These are phyloP conservation scores for Xeromyces bisporus DNA, from an alignment of 495 filamentous ascomycete genomes.

Conservation along the genomic window DNA sequence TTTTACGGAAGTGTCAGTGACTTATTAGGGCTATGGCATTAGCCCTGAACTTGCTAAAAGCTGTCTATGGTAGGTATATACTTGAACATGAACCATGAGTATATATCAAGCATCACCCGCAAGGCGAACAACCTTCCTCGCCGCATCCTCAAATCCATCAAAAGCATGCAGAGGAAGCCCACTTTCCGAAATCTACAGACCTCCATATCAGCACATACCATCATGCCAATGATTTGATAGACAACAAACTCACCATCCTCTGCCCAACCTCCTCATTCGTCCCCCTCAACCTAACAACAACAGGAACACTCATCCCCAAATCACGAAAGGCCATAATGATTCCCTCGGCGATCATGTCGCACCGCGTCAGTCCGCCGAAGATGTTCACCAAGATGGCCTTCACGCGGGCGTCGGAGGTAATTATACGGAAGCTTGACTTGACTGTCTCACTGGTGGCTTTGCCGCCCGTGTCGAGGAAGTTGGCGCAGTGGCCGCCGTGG, in stretches of 20 bases:
- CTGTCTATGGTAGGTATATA: too few relatives aligned
- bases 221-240: too few relatives aligned
- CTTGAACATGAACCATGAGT: too few relatives aligned
- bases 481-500: slow-evolving; percentile 48
- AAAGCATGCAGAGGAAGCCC: slow-evolving; percentile 58
- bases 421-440: slow-evolving; percentile 53
- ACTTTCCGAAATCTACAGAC: slow-evolving; percentile 46
- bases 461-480: slow-evolving; percentile 82
- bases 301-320: slow-evolving; percentile 49
- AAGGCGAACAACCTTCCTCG: slow-evolving; percentile 54
- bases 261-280: slow-evolving; percentile 67
- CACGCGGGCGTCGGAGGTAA: slow-evolving; percentile 55
- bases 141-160: slow-evolving; percentile 70
- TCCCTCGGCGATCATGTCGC: slow-evolving; percentile 81
- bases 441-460: slow-evolving; percentile 81
- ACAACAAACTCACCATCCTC: slow-evolving; percentile 39
- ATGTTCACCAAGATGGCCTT: slow-evolving; percentile 75
- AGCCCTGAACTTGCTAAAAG: too few relatives aligned
- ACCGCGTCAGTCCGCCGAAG: slow-evolving; percentile 69
- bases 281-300: slow-evolving; percentile 70
- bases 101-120: slow-evolving; percentile 12
- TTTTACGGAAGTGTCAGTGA: neutral
- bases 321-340: slow-evolving; percentile 65
- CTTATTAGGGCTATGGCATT: too few relatives aligned
- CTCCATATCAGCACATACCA: too few relatives aligned